Conservation (phyloP, 129 eudicot species). For the Gnaphalium uliginosum region DNA sequence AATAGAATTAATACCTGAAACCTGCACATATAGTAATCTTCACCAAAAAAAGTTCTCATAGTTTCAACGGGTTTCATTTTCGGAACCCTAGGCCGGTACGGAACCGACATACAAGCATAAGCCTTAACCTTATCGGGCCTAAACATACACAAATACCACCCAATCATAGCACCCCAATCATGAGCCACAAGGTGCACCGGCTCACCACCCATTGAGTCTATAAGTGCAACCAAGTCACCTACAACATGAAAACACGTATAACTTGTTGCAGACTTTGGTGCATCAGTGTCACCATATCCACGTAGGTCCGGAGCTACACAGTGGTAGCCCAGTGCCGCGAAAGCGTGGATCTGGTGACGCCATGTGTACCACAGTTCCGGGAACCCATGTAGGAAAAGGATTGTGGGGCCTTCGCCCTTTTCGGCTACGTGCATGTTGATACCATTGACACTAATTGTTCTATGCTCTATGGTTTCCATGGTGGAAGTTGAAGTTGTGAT, state of each 20-base stretch:
- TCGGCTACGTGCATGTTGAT: slow-evolving; percentile 88
- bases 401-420: slow-evolving; percentile 60
- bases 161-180: slow-evolving; percentile 88
- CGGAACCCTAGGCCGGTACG: slow-evolving; percentile 69
- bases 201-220: slow-evolving; percentile 52
- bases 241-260: slow-evolving; percentile 67
- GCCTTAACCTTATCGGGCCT: slow-evolving; percentile 79
- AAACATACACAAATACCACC: slow-evolving; percentile 77
- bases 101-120: slow-evolving; percentile 57
- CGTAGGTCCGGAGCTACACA: slow-evolving; percentile 91
- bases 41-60: slow-evolving; percentile 65
- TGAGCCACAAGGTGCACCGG: slow-evolving; percentile 72
- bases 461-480: slow-evolving; percentile 73
- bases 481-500: neutral
- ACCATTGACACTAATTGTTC: slow-evolving; percentile 54
- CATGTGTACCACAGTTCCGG: slow-evolving; percentile 93
- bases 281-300: slow-evolving; percentile 83
- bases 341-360: slow-evolving; percentile 77
- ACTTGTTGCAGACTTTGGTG: slow-evolving; percentile 40
- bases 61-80: slow-evolving; percentile 57
- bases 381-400: slow-evolving; percentile 87
- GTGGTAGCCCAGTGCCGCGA: slow-evolving; percentile 65
- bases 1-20: slow-evolving; percentile 58
- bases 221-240: slow-evolving; percentile 73
- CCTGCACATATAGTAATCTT: slow-evolving; percentile 88